Conservation (phyloP, 177 flowering plant species). For the Tripterygium wilfordii region DNA sequence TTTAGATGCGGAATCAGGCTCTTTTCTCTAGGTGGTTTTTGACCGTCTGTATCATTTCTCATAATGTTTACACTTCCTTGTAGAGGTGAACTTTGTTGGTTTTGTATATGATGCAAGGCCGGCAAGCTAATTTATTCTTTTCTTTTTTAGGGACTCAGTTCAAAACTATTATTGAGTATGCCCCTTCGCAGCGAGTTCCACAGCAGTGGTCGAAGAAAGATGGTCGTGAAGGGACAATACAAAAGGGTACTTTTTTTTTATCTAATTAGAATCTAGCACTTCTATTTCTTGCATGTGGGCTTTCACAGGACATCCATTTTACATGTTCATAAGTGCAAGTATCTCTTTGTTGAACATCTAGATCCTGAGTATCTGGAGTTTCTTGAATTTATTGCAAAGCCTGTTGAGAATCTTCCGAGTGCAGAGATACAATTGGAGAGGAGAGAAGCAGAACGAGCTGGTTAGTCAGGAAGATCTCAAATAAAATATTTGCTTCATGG, state of each 20-base stretch:
- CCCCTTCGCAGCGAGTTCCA: conserved; percentile 92
- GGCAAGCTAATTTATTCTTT: not conserved
- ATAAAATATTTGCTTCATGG: not conserved
- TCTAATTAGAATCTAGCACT: not conserved
- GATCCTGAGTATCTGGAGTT: conserved; percentile 91
- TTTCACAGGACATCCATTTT: conserved; percentile 1
- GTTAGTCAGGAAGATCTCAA: conserved; percentile 29
- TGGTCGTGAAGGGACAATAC: conserved; percentile 87
- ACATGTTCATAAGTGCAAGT: conserved; percentile 13
- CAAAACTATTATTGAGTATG: conserved; percentile 77
- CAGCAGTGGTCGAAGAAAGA: conserved; percentile 68
- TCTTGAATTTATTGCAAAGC: conserved; percentile 75
- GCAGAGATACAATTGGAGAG: conserved; percentile 95
- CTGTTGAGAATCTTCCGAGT: conserved; percentile 95
- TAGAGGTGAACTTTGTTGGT: no score
- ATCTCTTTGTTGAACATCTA: conserved; percentile 21
- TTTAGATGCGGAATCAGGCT: no score
- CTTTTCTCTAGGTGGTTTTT: no score
- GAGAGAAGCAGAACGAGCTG: conserved; percentile 84
- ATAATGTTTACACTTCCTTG: no score
- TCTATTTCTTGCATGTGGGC: conserved; percentile 11
- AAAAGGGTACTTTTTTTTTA: conserved; percentile 44
- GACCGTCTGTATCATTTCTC: no score
- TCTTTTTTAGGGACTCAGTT: conserved; percentile 58
- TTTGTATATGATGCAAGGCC: no score